Conservation (phyloP, 371 early-diverging fungal species). For the Mucor velutinosus region DNA sequence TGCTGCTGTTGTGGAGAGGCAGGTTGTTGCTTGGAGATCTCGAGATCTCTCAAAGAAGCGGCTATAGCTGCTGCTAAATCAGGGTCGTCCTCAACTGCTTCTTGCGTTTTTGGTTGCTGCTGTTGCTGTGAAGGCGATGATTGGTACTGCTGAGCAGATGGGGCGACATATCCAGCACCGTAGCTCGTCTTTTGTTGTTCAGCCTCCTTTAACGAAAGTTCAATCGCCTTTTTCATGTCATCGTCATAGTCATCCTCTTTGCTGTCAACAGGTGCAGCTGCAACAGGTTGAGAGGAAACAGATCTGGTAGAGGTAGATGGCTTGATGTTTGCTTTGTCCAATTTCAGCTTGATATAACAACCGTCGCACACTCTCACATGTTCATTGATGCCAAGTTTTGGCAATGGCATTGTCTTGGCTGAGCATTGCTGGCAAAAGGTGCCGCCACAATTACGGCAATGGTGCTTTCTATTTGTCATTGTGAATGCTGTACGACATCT, state of each 20-base stretch:
- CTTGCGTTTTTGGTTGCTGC: slow-evolving; percentile 9
- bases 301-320: slow-evolving; percentile 5
- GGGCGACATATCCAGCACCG: slow-evolving; percentile 36
- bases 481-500: slow-evolving; percentile 93
- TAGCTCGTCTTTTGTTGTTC: slow-evolving; percentile 48
- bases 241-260: slow-evolving; percentile 70
- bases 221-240: slow-evolving; percentile 90
- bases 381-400: slow-evolving; percentile 86
- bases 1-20: slow-evolving; percentile 1
- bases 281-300: slow-evolving; percentile 3
- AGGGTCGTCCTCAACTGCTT: slow-evolving; percentile 78
- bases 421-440: slow-evolving; percentile 94
- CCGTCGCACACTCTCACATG: slow-evolving; percentile 94
- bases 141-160: slow-evolving; percentile 13
- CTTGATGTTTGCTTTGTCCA: slow-evolving; percentile 36
- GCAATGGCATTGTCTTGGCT: slow-evolving; percentile 80
- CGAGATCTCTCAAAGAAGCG: slow-evolving; percentile 81
- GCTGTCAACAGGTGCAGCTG: slow-evolving; percentile 4
- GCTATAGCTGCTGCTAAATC: slow-evolving; percentile 94
- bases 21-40: slow-evolving; percentile 17
- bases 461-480: slow-evolving; percentile 95
- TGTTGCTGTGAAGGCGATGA: slow-evolving; percentile 4
- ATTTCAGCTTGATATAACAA: slow-evolving; percentile 74
- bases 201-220: slow-evolving; percentile 82
- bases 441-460: slow-evolving; percentile 95